Base-by-base conservation (phyloP, 495 filamentous ascomycete species). In the Trichocladium uniseriatum region DNA sequence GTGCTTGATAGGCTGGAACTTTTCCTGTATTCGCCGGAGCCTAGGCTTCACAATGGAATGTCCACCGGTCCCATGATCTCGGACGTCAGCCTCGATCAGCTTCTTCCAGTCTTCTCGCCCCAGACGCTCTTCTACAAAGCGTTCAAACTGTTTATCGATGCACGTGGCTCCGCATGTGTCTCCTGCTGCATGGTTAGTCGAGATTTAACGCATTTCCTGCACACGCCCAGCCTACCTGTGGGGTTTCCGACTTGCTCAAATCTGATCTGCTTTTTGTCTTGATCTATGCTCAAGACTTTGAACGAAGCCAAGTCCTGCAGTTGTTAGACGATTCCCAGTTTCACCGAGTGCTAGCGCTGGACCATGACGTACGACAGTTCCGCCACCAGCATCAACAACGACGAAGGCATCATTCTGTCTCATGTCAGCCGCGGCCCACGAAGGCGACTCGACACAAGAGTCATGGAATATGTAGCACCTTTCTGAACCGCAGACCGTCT, bases 301-400 rank as follows among this genome's bases (percentile, higher is more conserved):
- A 56, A 57, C 0, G 61, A 54, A 6, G 59, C 56, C 37, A 65
- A 21, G 21, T 68, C 65, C 50, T 59, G 24, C 15, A 1, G 1
- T 20, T 19, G 42, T 40, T 1, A 38, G 48, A 27, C 43, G 22
- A 13, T 29, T 18, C 16, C 80, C 77, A 0, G 77, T 81, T 2
- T 75, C 79, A 3, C 77, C 79, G 15, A 77, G 75, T 0, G 76
- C 77, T 58, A 81, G 78, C 42, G 74, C 73, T n/a, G n/a, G n/a
- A n/a, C n/a, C n/a, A n/a, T n/a, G n/a, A n/a, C n/a, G n/a, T n/a
- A n/a, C n/a, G n/a, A n/a, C n/a, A n/a, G n/a, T n/a, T n/a, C n/a
- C n/a, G n/a, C n/a, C n/a, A n/a, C n/a, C n/a, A n/a, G n/a, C n/a
- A n/a, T n/a, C n/a, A n/a, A n/a, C n/a, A n/a, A n/a, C n/a, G n/a